Base-by-base conservation (phyloP, 257 asterid genomes). In the Salvia miltiorrhiza region DNA sequence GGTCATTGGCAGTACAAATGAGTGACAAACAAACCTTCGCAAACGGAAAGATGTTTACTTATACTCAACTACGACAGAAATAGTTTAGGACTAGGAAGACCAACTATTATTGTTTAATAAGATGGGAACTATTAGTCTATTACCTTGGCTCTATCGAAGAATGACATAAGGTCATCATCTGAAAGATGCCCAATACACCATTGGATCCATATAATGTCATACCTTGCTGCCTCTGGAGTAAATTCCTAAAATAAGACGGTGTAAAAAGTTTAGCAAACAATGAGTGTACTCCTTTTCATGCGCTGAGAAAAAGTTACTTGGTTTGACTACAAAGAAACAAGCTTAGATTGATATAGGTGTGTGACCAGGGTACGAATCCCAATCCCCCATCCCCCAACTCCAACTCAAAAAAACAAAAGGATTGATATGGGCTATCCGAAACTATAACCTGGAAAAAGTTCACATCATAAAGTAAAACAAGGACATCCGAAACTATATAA, bases 141-240 rank as follows among this genome's bases (percentile, higher is more conserved):
- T 74, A 87, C 96, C 97, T 86, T 82, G 69, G 99, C 96, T 71
- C 97, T 86, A 35, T 80, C 79, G 83, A 94, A 91, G 80, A 94
- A 94, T 58, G 93, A 77, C 32, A 94, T 76, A 40, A 94, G 80
- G 73, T 94, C 99, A 35, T 94, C 97, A 78, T 94, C 97, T 21
- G 97, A 84, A 71, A 94, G 96, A 82, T 94, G 99, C 37, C 97
- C 97, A 63, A 94, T 94, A 70, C 99, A 94, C 99, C 99, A 94
- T 74, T 94, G 99, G 47, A 94, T 80, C 99, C 99, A 94, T 79
- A 94, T 94, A 68, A 93, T 67, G 65, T 94, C 93, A 19, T 91
- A 94, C 76, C 99, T 87, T 81, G 63, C 77, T 64, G 89, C 75
- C 80, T 89, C 89, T 2, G 99, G 97, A 69, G 93, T 87, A 78